Base-by-base conservation (phyloP, 2,329 filamentous ascomycete genomes). In the Neonectria hederae region DNA sequence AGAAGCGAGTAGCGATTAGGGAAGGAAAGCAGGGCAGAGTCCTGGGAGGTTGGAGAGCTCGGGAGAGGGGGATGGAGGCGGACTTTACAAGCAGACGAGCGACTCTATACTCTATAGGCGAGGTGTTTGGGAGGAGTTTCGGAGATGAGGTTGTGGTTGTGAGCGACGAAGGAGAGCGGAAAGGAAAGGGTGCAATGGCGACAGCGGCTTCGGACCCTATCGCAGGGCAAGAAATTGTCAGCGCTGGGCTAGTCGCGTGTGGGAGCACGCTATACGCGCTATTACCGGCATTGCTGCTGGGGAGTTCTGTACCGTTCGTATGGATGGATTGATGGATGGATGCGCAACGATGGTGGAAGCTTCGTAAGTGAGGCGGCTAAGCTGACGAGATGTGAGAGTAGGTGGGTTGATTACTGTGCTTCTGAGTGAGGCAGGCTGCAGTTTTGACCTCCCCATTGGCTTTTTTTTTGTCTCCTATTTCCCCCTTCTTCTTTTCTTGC, bases 141-240 rank as follows among this genome's bases (percentile, higher is more conserved):
- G 56, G 45, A 54, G 35, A 11, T 60, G 59, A 53, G 35, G 32
- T 63, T 59, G 56, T 65, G 40, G 52, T 63, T 59, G 56, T 65
- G 40, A 46, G 59, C 40, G 28, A 56, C 53, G 55, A 55, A 67
- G 54, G 61, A 63, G 59, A 65, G 54, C 53, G 59, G 54, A 30
- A 65, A 40, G 42, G 58, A 62, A 55, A 28, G 53, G 28, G 13
- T 30, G 22, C 30, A 30, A 28, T 42, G 58, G 70, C 59, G 69
- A 64, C 69, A 65, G 69, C 72, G 72, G 72, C 72, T 74, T 72
- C 72, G 72, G 69, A 72, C 72, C 72, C 69, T 73, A 73, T 73
- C 59, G 66, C 61, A 70, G 64, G 62, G 59, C 63, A 51, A 72
- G 68, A 70, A 73, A 74, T 74, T 68, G 70, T 73, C 66, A 74